Evolutionary conservation across 441 rosid genomes (phyloP).

Genomic region (Gossypium trilobum): DNA sequence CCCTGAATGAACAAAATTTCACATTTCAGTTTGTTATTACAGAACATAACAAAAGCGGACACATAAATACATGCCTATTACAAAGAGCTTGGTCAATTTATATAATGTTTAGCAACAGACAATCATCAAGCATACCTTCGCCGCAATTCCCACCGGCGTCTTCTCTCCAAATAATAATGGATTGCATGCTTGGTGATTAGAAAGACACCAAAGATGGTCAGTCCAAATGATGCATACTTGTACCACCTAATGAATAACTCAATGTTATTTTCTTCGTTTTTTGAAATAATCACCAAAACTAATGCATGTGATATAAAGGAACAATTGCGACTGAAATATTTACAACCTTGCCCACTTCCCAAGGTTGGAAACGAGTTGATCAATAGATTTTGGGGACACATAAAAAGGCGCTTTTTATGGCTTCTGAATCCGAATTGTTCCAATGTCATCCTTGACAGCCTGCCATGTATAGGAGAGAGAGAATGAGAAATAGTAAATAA

Average conservation of each 20-base stretch:
- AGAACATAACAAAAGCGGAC: conserved; percentile 7
- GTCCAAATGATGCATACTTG: conserved; percentile 64
- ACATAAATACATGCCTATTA: background rate
- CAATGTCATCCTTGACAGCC: conserved; percentile 73
- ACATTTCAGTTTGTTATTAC: conserved; percentile 14
- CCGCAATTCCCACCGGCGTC: conserved; percentile 39
- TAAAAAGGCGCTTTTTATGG: conserved; percentile 86
- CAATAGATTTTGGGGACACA: conserved; percentile 70
- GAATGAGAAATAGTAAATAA: conserved; percentile 2
- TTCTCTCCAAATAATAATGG: conserved; percentile 43
- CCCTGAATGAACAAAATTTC: conserved; percentile 37
- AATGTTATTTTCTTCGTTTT: conserved; percentile 12
- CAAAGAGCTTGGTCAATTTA: background rate
- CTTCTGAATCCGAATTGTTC: conserved; percentile 68
- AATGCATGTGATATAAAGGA: background rate
- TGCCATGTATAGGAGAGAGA: conserved; percentile 21
- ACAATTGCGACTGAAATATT: background rate
- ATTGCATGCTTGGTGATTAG: conserved; percentile 38
- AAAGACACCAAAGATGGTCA: conserved; percentile 44
- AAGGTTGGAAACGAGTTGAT: conserved; percentile 62
- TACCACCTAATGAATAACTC: conserved; percentile 54
- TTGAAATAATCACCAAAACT: conserved; percentile 3
- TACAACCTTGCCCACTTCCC: conserved; percentile 91
- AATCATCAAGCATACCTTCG: conserved; percentile 30
- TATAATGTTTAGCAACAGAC: background rate